Evolutionary conservation across 495 filamentous ascomycete species (phyloP), one percentile per base, ranked within the genome.

Genomic region (Aspergillus saccharolyticus): DNA sequence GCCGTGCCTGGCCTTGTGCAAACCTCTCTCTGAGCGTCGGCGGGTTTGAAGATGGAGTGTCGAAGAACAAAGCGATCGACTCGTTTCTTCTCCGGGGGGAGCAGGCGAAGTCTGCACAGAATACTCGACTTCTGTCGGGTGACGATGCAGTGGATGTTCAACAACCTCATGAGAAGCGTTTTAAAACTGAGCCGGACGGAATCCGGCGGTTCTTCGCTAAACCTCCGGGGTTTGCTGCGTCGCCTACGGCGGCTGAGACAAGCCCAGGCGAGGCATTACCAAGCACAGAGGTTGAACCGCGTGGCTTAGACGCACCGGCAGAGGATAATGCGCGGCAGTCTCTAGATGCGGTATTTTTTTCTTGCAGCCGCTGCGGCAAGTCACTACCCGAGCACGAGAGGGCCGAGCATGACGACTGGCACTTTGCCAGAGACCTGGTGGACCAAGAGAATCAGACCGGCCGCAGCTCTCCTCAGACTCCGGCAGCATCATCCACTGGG

Each of bases 341-440:
- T n/a, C 57, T 65, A n/a, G 72, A 79, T 54, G 66, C 71, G 57
- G 71, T 75, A 44, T 75, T 71, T 19, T 68, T 82, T 70, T 70
- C 72, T 57, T 97, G 93, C 69, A 61, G 72, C 51, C 83, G 81
- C 46, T 97, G 94, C 73, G 78, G 78, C 52, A 75, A 78, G 59
- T 59, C 69, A 30, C 65, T 95, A 20, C 74, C 73, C 12, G 68
- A 74, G n/a, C 65, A 74, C 60, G 80, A 83, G 33, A 76, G 85
- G 64, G 80, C 84, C 52, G 91, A 89, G 74, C 94, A 98, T 66
- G 79, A 89, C 43, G 94, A 98, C 68, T 98, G 91, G 89, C 94
- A 98, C 75, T 90, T 96, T 71, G 94, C 94, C 43, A 91, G 89
- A 75, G 85, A 89, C 62, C 79, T 97, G 24, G 87, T 87, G 61